Base-by-base conservation (phyloP, 306 rosid species). In the Prunus mongolica region DNA sequence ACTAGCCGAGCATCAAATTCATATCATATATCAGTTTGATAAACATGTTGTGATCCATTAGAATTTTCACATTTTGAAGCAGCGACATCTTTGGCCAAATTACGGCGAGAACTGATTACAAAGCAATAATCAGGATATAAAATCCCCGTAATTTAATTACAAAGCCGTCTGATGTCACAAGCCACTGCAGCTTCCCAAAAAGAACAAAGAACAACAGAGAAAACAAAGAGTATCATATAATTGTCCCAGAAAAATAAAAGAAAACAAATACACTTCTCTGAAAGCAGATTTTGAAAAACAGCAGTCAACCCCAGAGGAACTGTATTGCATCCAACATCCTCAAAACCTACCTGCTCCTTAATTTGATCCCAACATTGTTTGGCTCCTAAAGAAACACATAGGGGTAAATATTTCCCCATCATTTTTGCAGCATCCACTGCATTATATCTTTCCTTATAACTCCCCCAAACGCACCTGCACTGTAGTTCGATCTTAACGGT, bases 361-460 rank as follows among this genome's bases (percentile, higher is more conserved):
- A 60, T 24, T 62, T 41, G 14, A 44, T 44, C 30, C 2, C 69
- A 28, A 14, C 54, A 69, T n/a, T 14, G 15, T 16, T 3, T n/a
- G 16, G 12, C 54, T 4, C n/a, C 69, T 16, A 64, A 0, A 49
- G 38, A 60, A 65, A 22, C 47, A 8, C 65, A 44, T 25, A 19
- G 14, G 10, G 6, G 12, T 64, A 15, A 20, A 24, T 52, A 52
- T 6, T 50, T 45, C 27, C 8, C 64, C 51, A 64, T 72, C 76
- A 88, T 71, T 81, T 86, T 71, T 61, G 89, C 80, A 72, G 76
- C 95, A 93, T 86, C 95, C 97, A 93, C 67, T 85, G 91, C 92
- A 80, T 69, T 78, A 93, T 86, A 80, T 93, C 97, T 58, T 78
- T 85, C 81, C 98, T 78, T 10, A 92, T 67, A 76, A 84, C 91